Conservation (phyloP, 2,329 filamentous ascomycete genomes). For the Raffaelea arxii region DNA sequence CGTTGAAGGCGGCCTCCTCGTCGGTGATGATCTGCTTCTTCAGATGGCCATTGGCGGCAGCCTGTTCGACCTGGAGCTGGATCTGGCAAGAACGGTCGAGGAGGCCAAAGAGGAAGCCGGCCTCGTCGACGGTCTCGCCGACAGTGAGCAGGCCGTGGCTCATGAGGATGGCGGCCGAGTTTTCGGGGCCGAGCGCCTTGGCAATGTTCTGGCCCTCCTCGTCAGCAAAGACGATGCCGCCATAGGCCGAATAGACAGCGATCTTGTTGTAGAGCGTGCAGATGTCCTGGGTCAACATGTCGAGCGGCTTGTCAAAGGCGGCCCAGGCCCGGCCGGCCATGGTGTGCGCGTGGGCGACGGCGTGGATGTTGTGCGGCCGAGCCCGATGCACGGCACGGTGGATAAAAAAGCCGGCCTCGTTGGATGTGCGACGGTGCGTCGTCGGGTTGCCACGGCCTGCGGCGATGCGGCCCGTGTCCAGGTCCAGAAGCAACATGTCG, state of each 20-base stretch:
- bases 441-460: slow-evolving; percentile 46
- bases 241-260: slow-evolving; percentile 51
- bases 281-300: slow-evolving; percentile 63
- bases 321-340: slow-evolving; percentile 58
- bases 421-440: slow-evolving; percentile 32
- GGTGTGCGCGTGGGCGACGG: slow-evolving; percentile 62
- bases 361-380: slow-evolving; percentile 48
- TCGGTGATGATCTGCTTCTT: slow-evolving; percentile 29
- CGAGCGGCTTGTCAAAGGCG: slow-evolving; percentile 51
- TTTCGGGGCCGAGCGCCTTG: slow-evolving; percentile 44
- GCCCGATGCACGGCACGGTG: slow-evolving; percentile 60
- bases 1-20: slow-evolving; percentile 30
- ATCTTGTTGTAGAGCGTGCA: slow-evolving; percentile 54
- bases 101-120: slow-evolving; percentile 58
- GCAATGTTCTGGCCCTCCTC: slow-evolving; percentile 58
- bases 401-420: slow-evolving; percentile 61
- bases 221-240: slow-evolving; percentile 44
- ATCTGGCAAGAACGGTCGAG: slow-evolving; percentile 61
- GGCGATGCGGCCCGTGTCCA: slow-evolving; percentile 45
- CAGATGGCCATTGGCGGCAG: slow-evolving; percentile 31
- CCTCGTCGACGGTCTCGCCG: slow-evolving; percentile 63
- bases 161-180: slow-evolving; percentile 54
- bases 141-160: slow-evolving; percentile 68
- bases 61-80: slow-evolving; percentile 59
- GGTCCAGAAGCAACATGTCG: slow-evolving; percentile 59